Evolutionary conservation across 805 yeast genomes (phyloP).

Genomic region (Candida jianshihensis): DNA sequence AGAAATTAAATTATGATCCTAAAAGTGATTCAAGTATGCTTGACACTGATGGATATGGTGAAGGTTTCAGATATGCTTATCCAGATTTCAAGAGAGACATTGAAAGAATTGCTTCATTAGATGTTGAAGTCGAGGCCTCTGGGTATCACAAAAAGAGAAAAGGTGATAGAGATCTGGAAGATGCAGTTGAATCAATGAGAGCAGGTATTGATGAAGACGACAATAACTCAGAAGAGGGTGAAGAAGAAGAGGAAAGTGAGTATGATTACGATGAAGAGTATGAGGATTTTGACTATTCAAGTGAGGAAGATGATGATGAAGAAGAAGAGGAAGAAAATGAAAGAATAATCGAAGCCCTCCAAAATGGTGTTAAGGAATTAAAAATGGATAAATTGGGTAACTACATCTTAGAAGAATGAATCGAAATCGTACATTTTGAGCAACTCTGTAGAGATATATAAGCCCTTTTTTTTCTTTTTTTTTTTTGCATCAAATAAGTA

Average conservation of each 20-base stretch:
- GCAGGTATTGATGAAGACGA: constrained; percentile 28
- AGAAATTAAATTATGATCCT: constrained; percentile 72
- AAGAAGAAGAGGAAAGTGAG: constrained; percentile 27
- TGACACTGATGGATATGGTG: constrained; percentile 76
- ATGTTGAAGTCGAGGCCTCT: constrained; percentile 85
- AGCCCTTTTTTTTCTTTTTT: too few species aligned
- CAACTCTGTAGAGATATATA: too few species aligned
- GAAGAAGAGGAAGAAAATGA: constrained; percentile 44
- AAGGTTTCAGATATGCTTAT: constrained; percentile 66
- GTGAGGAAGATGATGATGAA: constrained; percentile 30
- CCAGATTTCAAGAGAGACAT: constrained; percentile 81
- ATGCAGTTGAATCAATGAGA: constrained; percentile 66
- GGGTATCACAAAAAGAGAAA: constrained; percentile 60
- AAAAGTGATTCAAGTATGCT: constrained; percentile 59
- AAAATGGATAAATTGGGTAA: constrained; percentile 82
- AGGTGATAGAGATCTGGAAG: constrained; percentile 63
- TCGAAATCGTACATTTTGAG: too few species aligned
- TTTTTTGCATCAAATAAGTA: too few species aligned
- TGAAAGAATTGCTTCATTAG: constrained; percentile 59
- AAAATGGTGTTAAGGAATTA: constrained; percentile 53
- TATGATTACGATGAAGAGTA: constrained; percentile 42
- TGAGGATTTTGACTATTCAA: constrained; percentile 22
- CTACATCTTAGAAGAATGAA: constrained; percentile 50
- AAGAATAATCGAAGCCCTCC: constrained; percentile 64
- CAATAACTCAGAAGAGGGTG: constrained; percentile 8